Evolutionary conservation across 345 rosid genomes (phyloP), one percentile per base, ranked within the genome.

Genomic region (Dipteronia dyeriana): DNA sequence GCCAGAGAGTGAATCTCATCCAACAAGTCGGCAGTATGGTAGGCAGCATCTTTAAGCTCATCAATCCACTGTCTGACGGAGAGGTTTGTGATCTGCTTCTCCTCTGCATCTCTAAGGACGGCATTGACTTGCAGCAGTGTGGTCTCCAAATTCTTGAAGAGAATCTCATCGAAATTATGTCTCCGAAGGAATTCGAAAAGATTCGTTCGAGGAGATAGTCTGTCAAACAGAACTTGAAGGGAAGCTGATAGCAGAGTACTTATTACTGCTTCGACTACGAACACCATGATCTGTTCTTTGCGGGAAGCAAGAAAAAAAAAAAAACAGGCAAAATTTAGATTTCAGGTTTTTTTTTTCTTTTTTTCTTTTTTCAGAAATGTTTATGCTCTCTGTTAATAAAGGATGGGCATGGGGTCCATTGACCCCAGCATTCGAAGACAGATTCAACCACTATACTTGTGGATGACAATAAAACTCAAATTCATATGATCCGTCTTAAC

Each of bases 21-120:
- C 74, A 82, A 29, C n/a, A 82, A 62, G 63, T 72, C 68, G 38
- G 61, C 75, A 45, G 79, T 80, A 51, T 75, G 78, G 0, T 65
- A 23, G 3, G 56, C 60, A 1, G 78, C 75, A 49, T 77, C 73
- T 66, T 76, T 76, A 57, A 83, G 76, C 65, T 80, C 75, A 26
- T 43, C 54, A 9, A 80, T 2, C 86, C 81, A 83, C 13, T 12
- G n/a, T 43, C 29, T 59, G 1, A 75, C 62, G 4, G 39, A 7
- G 1, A 10, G 17, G 63, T 80, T 67, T 0, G 77, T 53, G 9
- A 74, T 76, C 22, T 78, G 72, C 76, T 77, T 80, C 57, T 12
- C 62, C 62, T 73, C 77, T 1, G 71, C 81, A 60, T 78, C 74
- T 51, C 62, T 43, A 26, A 83, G 41, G 9, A 80, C 69, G 1